Evolutionary conservation across 345 rosid genomes (phyloP).

Genomic region (Raphanus sativus): DNA sequence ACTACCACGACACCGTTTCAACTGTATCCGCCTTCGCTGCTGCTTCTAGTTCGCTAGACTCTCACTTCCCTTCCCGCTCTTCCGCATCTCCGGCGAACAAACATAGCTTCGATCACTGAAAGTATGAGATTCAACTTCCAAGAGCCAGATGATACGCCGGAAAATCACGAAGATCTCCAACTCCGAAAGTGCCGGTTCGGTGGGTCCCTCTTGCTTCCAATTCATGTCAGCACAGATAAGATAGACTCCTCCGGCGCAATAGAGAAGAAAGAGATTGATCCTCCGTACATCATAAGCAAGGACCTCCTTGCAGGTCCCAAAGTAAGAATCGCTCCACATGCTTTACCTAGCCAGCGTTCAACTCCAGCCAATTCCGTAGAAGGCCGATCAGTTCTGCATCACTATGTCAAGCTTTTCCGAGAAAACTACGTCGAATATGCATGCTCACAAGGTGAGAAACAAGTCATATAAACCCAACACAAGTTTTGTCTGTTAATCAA

Average conservation of each 20-base stretch:
- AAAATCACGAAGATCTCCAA: too few species aligned
- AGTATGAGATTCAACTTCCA: not conserved
- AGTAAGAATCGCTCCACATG: conserved; percentile 69
- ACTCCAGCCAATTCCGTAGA: conserved; percentile 83
- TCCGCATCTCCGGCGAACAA: not conserved
- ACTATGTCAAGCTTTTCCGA: conserved; percentile 87
- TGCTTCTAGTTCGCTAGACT: not conserved
- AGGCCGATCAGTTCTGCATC: conserved; percentile 81
- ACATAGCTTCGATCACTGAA: not conserved
- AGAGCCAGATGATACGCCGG: too few species aligned
- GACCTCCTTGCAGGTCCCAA: conserved; percentile 88
- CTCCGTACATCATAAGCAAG: conserved; percentile 71
- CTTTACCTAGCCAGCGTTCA: conserved; percentile 69
- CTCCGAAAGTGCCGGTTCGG: too few species aligned
- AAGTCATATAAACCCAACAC: not conserved
- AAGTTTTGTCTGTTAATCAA: conserved; percentile 5
- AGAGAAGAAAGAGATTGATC: conserved; percentile 48
- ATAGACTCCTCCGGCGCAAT: conserved; percentile 33
- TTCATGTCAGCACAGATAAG: conserved; percentile 50
- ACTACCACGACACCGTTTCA: not conserved
- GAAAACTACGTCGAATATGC: conserved; percentile 94
- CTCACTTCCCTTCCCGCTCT: not conserved
- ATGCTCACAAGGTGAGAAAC: conserved; percentile 79
- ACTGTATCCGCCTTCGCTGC: not conserved
- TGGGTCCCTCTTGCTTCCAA: conserved; percentile 51